These are phyloP conservation scores for Zelonia costaricensis DNA, from an alignment of 208 protist species.

Conservation along the genomic window DNA sequence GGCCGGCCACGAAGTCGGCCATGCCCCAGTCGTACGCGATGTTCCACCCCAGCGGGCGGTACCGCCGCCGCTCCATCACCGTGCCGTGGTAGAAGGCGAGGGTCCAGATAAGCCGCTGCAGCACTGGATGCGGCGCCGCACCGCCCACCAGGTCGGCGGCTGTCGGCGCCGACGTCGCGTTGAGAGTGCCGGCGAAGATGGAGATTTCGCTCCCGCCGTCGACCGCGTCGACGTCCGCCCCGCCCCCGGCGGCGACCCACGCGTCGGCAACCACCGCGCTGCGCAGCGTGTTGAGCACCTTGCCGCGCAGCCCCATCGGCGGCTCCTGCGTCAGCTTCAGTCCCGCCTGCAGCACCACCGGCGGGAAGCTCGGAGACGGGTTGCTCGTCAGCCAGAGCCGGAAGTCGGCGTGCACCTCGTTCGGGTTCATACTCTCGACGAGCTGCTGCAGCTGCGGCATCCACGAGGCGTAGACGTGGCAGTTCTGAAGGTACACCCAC, in stretches of 20 bases:
- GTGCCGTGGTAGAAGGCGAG: slow-evolving; percentile 93
- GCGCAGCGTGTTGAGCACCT: slow-evolving; percentile 83
- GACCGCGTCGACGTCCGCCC: slow-evolving; percentile 12
- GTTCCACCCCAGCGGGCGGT: slow-evolving; percentile 94
- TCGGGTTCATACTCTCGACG: slow-evolving; percentile 78
- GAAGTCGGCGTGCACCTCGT: slow-evolving; percentile 88
- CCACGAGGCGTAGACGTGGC: slow-evolving; percentile 95
- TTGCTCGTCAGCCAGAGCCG: slow-evolving; percentile 96
- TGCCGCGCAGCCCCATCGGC: slow-evolving; percentile 94
- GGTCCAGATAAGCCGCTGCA: slow-evolving; percentile 89
- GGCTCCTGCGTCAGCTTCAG: slow-evolving; percentile 97
- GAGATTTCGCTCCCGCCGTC: background rate
- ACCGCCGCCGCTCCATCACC: slow-evolving; percentile 93
- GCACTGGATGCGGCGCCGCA: background rate
- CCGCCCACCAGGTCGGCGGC: background rate
- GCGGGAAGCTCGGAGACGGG: slow-evolving; percentile 91
- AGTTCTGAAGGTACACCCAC: slow-evolving; percentile 97
- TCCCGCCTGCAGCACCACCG: slow-evolving; percentile 92
- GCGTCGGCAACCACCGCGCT: slow-evolving; percentile 51
- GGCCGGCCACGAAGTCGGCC: slow-evolving; percentile 85
- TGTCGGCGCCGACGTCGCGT: background rate
- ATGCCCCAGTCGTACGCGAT: slow-evolving; percentile 94
- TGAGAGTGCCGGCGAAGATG: background rate
- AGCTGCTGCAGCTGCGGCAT: slow-evolving; percentile 92
- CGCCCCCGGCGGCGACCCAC: slow-evolving; percentile 48